phyloP scores from a whole-genome alignment of 768 basidiomycete species.

The Termitomyces sp. region DNA sequence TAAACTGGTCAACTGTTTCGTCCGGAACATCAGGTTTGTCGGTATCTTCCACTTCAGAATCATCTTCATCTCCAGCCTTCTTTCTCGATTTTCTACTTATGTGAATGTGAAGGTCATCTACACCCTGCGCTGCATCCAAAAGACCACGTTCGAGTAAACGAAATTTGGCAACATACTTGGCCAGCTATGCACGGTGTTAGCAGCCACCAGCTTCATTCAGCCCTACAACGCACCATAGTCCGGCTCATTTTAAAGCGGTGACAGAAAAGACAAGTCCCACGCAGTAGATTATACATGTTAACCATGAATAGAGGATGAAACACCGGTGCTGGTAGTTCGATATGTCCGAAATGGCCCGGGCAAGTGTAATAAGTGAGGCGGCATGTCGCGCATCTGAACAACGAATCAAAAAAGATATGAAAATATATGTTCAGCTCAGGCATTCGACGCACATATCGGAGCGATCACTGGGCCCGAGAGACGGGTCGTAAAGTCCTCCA shows the following conservation, averaged over 20 bases:
- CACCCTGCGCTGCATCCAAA: conserved; percentile 67
- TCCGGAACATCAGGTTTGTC: conserved; percentile 34
- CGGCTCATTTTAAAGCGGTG: conserved; percentile 83
- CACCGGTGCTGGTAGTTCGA: conserved; percentile 91
- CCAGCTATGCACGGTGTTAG: conserved; percentile 41
- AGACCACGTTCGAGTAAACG: conserved; percentile 87
- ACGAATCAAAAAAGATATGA: conserved; percentile 9
- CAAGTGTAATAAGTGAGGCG: conserved; percentile 90
- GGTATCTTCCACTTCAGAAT: conserved; percentile 26
- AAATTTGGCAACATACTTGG: conserved; percentile 82
- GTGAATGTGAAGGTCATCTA: conserved; percentile 62
- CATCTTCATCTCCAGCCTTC: conserved; percentile 33
- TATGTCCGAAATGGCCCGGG: conserved; percentile 97
- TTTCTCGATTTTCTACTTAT: conserved; percentile 25
- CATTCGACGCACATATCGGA: conserved; percentile 76
- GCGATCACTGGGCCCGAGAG: conserved; percentile 83
- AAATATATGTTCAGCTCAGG: conserved; percentile 4
- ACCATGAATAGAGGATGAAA: conserved; percentile 96
- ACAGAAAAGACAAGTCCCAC: conserved; percentile 90
- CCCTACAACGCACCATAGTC: conserved; percentile 45
- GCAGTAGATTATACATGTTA: conserved; percentile 82
- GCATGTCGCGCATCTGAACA: conserved; percentile 84
- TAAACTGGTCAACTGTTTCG: conserved; percentile 59
- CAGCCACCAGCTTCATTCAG: not conserved
- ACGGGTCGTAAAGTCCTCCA: conserved; percentile 93